Percentiles rank a stretch among this genome's conserved stretches.
phyloP scores from a whole-genome alignment of 352 stramenopile genomes.

The Phytophthora capsici region DNA sequence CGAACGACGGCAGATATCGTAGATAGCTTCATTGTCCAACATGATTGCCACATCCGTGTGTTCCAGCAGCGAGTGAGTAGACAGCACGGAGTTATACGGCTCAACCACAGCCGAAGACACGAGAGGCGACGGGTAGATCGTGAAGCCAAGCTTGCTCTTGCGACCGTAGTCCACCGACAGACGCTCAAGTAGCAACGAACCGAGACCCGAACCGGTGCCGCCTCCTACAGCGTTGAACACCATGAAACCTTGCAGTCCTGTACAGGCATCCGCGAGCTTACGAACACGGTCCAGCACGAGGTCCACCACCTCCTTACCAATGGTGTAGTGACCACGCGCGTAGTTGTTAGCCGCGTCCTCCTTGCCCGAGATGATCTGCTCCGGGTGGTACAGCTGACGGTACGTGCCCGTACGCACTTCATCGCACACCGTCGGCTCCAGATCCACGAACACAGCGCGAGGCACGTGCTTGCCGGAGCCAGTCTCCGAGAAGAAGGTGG shows the following conservation, averaged over 20 bases:
- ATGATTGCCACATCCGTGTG: background rate
- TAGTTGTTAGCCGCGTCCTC: slow-evolving; percentile 95
- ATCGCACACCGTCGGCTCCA: slow-evolving; percentile 97
- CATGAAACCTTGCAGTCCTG: slow-evolving; percentile 97
- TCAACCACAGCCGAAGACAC: slow-evolving; percentile 98
- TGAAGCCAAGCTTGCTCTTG: slow-evolving; percentile 98
- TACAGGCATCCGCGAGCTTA: slow-evolving; percentile 97
- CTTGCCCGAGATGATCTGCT: slow-evolving; percentile 99
- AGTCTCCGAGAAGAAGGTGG: slow-evolving; percentile 93
- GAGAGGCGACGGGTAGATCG: slow-evolving; percentile 96
- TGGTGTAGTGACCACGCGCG: slow-evolving; percentile 94
- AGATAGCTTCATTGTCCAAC: background rate
- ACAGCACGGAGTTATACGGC: slow-evolving; percentile 98
- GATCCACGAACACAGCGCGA: slow-evolving; percentile 95
- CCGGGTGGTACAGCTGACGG: slow-evolving; percentile 97
- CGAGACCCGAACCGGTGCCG: slow-evolving; percentile 97
- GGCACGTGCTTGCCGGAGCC: slow-evolving; percentile 66
- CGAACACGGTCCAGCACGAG: slow-evolving; percentile 96
- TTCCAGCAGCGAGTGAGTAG: slow-evolving; percentile 48
- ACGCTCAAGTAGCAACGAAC: slow-evolving; percentile 95
- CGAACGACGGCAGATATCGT: background rate
- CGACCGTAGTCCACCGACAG: slow-evolving; percentile 97
- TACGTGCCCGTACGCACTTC: slow-evolving; percentile 97
- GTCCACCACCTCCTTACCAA: slow-evolving; percentile 96
- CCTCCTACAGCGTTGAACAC: slow-evolving; percentile 98